phyloP scores from a whole-genome alignment of 2,329 filamentous ascomycete genomes.

The Penicillium aurantiogriseum region DNA sequence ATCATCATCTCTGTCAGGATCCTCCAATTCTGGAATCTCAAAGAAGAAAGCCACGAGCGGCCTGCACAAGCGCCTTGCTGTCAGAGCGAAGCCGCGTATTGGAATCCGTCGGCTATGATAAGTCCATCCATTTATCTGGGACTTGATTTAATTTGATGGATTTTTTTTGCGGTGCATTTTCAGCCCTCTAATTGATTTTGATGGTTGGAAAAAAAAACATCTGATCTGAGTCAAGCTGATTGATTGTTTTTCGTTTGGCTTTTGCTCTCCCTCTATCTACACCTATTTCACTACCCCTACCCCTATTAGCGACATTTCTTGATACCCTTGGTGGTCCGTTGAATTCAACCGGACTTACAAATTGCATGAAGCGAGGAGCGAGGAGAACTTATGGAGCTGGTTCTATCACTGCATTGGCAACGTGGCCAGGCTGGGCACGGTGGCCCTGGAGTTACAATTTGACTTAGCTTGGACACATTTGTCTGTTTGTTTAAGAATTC shows the following conservation, averaged over 20 bases:
- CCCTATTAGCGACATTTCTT: slow-evolving; percentile 7
- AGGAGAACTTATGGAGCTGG: background rate
- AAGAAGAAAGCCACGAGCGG: slow-evolving; percentile 21
- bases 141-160: background rate
- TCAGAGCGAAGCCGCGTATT: slow-evolving; percentile 36
- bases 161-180: background rate
- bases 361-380: slow-evolving; percentile 5
- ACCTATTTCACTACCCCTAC: background rate
- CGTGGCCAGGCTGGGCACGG: background rate
- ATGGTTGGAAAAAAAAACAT: background rate
- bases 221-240: background rate
- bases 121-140: background rate
- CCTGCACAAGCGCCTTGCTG: slow-evolving; percentile 24
- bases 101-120: slow-evolving; percentile 37
- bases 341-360: background rate
- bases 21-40: slow-evolving; percentile 17
- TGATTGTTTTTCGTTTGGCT: background rate
- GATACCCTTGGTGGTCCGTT: slow-evolving; percentile 9
- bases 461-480: background rate
- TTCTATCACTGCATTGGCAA: slow-evolving; percentile 1
- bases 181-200: background rate
- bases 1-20: background rate
- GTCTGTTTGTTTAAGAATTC: background rate
- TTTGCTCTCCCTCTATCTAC: background rate
- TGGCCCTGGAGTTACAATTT: background rate